Base-by-base conservation (phyloP, 2,329 filamentous ascomycete species). In the Botrytis paeoniae region DNA sequence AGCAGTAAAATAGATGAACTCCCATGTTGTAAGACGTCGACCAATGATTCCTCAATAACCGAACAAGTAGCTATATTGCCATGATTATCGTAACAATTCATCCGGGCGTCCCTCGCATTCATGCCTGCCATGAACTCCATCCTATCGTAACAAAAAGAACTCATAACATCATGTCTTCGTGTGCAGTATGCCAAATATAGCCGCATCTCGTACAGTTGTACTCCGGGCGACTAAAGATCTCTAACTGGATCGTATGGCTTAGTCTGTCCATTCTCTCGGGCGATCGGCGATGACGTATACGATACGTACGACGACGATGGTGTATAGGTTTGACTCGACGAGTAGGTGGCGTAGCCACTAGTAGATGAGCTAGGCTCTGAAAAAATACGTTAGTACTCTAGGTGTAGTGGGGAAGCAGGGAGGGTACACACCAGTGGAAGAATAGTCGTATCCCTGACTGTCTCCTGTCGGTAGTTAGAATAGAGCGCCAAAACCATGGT, bases 191-290 rank as follows among this genome's bases (percentile, higher is more conserved):
- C 18, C 48, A 68, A 10, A 48, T 41, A 54, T 16, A 22, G 3
- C 32, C 25, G 32, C 16, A 14, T 41, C 35, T 37, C 35, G 35
- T 39, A 29, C 25, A n/a, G 25, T 37, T 16, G 35, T 39, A 14
- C 35, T 39, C 9, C 1, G 5, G 25, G n/a, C 16, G 29, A 57
- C 65, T 73, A 70, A 54, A 73, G 37, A 37, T 76, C 75, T 68
- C 75, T 72, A 16, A 77, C 74, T 7, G 75, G 75, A 65, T 77
- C 75, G 60, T 77, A 76, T 39, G 51, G 61, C 32, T 68, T 73
- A 14, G 65, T 37, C 10, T 70, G 37, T 22, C 39, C 61, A 1
- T 22, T 45, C 9, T 45, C 41, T 54, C 54, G 41, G 41, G 32
- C 10, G 54, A 35, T 72, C 35, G 72, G 43, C n/a, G 69, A 45